phyloP scores from a whole-genome alignment of 805 yeast genomes.

The Wickerhamiella parazyma region DNA sequence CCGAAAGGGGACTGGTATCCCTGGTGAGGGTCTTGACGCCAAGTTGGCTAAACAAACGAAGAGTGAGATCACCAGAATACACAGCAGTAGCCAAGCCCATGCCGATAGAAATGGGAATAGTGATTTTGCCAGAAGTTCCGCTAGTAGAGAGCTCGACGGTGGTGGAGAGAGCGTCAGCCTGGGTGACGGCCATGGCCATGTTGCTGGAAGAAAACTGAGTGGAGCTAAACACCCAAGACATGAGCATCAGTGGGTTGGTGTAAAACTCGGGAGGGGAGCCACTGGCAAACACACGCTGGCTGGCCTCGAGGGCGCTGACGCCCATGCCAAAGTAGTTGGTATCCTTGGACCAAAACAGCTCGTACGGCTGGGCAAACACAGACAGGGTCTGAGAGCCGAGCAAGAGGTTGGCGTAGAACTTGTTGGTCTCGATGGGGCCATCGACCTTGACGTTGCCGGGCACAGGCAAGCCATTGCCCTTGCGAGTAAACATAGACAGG shows the following conservation, averaged over 20 bases:
- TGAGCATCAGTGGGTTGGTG: slow-evolving; percentile 40
- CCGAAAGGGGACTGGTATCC: slow-evolving; percentile 21
- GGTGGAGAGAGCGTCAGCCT: slow-evolving; percentile 40
- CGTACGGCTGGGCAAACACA: slow-evolving; percentile 55
- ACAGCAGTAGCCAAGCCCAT: slow-evolving; percentile 65
- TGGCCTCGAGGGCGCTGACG: slow-evolving; percentile 39
- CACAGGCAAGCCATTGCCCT: slow-evolving; percentile 32
- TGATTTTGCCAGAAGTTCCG: slow-evolving; percentile 27
- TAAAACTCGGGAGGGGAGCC: slow-evolving; percentile 33
- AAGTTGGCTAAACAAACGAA: slow-evolving; percentile 33
- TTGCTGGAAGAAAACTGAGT: slow-evolving; percentile 31
- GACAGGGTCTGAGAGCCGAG: slow-evolving; percentile 41
- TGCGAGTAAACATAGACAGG: slow-evolving; percentile 34
- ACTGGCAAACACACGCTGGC: slow-evolving; percentile 33
- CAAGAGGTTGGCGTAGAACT: slow-evolving; percentile 56
- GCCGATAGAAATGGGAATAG: slow-evolving; percentile 63
- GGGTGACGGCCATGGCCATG: slow-evolving; percentile 32
- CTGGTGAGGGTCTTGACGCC: slow-evolving; percentile 32
- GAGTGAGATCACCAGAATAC: slow-evolving; percentile 35
- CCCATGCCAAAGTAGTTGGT: slow-evolving; percentile 42
- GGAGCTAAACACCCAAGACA: slow-evolving; percentile 43
- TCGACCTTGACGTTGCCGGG: slow-evolving; percentile 36
- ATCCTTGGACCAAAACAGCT: slow-evolving; percentile 39
- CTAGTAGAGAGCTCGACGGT: slow-evolving; percentile 26
- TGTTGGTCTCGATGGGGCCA: slow-evolving; percentile 53